Conservation (phyloP, 176 grass and related monocot genomes). For the Raddia guianensis region DNA sequence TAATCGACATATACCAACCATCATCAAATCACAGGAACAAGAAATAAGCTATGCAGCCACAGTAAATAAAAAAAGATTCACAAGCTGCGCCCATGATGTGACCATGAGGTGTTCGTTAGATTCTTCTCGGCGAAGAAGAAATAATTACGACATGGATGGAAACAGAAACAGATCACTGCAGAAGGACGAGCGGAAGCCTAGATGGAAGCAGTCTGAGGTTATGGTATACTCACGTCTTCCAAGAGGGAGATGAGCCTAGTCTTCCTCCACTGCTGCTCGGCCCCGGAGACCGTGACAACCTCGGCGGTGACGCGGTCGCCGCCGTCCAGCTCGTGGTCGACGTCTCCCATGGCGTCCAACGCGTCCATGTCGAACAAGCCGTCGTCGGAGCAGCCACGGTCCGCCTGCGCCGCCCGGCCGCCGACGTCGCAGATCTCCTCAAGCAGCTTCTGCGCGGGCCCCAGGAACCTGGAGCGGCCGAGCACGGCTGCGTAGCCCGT, state of each 20-base stretch:
- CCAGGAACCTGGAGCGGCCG: slow-evolving; percentile 77
- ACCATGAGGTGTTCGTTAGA: slow-evolving; percentile 56
- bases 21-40: slow-evolving; percentile 60
- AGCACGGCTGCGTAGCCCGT: slow-evolving; percentile 89
- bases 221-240: slow-evolving; percentile 74
- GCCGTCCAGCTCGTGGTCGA: slow-evolving; percentile 49
- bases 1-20: slow-evolving; percentile 20
- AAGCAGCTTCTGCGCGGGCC: slow-evolving; percentile 81
- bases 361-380: slow-evolving; percentile 50
- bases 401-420: slow-evolving; percentile 27
- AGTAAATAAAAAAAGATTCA: slow-evolving; percentile 44
- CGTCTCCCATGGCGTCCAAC: slow-evolving; percentile 32
- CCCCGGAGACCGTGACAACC: slow-evolving; percentile 43
- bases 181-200: background rate
- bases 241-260: slow-evolving; percentile 85
- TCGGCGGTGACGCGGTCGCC: slow-evolving; percentile 46
- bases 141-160: slow-evolving; percentile 28
- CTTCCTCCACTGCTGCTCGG: slow-evolving; percentile 96
- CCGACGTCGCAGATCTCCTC: slow-evolving; percentile 92
- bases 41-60: slow-evolving; percentile 52
- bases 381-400: slow-evolving; percentile 42
- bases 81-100: slow-evolving; percentile 48
- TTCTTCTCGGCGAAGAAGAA: slow-evolving; percentile 47
- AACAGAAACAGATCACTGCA: background rate
- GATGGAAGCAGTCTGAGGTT: background rate